Percentiles rank a stretch among this genome's conserved stretches.
phyloP scores from a whole-genome alignment of 2,329 filamentous ascomycete genomes.

The Pseudogymnoascus sp. region DNA sequence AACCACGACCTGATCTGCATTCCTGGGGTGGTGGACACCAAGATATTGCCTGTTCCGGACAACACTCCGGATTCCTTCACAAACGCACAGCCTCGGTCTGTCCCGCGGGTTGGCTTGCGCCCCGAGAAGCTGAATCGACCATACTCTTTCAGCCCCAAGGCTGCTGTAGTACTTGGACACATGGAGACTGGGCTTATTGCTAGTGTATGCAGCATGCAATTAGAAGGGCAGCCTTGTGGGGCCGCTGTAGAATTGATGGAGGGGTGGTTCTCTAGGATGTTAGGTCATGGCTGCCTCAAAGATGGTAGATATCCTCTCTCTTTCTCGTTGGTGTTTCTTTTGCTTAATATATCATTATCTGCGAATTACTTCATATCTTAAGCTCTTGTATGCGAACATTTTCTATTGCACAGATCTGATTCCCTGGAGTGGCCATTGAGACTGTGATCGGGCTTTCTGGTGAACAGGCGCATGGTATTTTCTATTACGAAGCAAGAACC shows the following conservation, averaged over 20 bases:
- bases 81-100: background rate
- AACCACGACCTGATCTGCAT: background rate
- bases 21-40: background rate
- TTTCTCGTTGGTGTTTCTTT: background rate
- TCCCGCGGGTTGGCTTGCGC: background rate
- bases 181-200: background rate
- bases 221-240: background rate
- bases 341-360: background rate
- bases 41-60: background rate
- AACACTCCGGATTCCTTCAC: background rate
- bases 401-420: background rate
- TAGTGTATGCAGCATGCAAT: background rate
- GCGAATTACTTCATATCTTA: background rate
- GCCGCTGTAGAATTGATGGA: background rate
- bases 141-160: background rate
- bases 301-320: background rate
- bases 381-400: background rate
- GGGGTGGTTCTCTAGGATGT: background rate
- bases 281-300: background rate
- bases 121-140: background rate
- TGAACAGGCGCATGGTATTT: background rate
- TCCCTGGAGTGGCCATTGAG: background rate
- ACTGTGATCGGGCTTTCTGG: background rate
- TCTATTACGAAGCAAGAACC: background rate
- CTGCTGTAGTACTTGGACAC: background rate